Percentiles rank a stretch among this genome's conserved stretches.
phyloP scores from a whole-genome alignment of 306 rosid genomes.

The Spatholobus suberectus region DNA sequence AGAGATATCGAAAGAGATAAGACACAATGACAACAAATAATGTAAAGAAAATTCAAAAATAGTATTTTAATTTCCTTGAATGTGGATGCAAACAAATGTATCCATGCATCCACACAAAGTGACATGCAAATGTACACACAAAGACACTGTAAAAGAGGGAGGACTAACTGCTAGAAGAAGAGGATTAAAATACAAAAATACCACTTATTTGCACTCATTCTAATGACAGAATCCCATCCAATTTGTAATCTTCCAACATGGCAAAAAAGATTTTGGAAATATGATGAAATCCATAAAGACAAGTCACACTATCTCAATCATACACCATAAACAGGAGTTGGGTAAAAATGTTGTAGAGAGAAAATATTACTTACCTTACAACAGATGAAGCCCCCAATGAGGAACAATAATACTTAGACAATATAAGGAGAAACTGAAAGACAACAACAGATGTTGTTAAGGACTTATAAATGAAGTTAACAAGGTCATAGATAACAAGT shows the following conservation, averaged over 20 bases:
- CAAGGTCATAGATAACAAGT: no score
- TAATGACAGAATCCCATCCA: slow-evolving; percentile 96
- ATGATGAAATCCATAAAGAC: slow-evolving; percentile 17
- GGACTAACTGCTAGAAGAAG: no score
- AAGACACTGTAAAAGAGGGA: neutral
- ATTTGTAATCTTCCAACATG: slow-evolving; percentile 56
- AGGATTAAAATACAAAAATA: slow-evolving; percentile 94
- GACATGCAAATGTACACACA: neutral
- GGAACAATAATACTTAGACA: slow-evolving; percentile 80
- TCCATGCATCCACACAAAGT: neutral
- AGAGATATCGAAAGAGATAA: no score
- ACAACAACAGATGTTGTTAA: no score
- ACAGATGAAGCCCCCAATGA: slow-evolving; percentile 80
- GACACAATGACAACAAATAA: slow-evolving; percentile 25
- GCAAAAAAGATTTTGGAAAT: slow-evolving; percentile 28
- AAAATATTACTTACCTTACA: slow-evolving; percentile 73
- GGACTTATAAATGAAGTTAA: no score
- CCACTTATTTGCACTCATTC: slow-evolving; percentile 89
- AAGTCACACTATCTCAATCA: slow-evolving; percentile 7
- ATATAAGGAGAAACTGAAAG: no score
- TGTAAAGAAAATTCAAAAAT: slow-evolving; percentile 13
- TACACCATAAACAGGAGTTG: neutral
- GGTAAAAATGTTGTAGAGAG: slow-evolving; percentile 2
- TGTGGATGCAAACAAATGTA: slow-evolving; percentile 21
- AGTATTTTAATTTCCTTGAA: slow-evolving; percentile 12